Evolutionary conservation across 2,329 filamentous ascomycete species (phyloP).

Genomic region (Endothia cerciana): DNA sequence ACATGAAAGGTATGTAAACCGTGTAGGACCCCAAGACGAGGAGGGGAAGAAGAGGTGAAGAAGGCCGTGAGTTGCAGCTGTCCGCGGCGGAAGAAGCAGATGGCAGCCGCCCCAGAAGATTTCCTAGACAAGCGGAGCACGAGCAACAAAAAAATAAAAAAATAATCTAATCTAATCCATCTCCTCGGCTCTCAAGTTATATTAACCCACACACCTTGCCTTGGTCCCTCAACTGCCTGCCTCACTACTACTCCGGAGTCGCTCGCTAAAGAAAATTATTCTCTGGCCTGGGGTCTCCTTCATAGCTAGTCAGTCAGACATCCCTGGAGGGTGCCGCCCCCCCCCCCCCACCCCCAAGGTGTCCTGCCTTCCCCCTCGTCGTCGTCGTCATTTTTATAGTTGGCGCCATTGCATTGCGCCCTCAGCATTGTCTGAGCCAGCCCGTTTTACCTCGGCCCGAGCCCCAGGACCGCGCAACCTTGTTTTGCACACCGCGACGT

Average conservation of each 20-base stretch:
- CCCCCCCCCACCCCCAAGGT: too few species aligned
- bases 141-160: too few species aligned
- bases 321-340: too few species aligned
- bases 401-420: background rate
- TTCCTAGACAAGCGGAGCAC: background rate
- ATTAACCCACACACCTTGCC: constrained; percentile 11
- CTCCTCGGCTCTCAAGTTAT: constrained; percentile 1
- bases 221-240: constrained; percentile 17
- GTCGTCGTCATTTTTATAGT: background rate
- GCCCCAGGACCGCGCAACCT: too few species aligned
- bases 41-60: too few species aligned
- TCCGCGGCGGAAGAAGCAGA: too few species aligned
- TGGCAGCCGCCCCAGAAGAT: too few species aligned
- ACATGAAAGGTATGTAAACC: too few species aligned
- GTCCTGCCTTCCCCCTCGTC: background rate
- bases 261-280: background rate
- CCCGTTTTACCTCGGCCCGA: constrained; percentile 1
- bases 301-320: background rate
- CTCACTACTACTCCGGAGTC: constrained; percentile 26
- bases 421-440: background rate
- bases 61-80: too few species aligned
- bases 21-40: too few species aligned
- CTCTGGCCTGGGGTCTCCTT: background rate
- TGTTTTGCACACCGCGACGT: too few species aligned
- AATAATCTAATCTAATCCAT: constrained; percentile 15